Conservation (phyloP, 2,329 filamentous ascomycete genomes). For the Stachybotrys echinatus region DNA sequence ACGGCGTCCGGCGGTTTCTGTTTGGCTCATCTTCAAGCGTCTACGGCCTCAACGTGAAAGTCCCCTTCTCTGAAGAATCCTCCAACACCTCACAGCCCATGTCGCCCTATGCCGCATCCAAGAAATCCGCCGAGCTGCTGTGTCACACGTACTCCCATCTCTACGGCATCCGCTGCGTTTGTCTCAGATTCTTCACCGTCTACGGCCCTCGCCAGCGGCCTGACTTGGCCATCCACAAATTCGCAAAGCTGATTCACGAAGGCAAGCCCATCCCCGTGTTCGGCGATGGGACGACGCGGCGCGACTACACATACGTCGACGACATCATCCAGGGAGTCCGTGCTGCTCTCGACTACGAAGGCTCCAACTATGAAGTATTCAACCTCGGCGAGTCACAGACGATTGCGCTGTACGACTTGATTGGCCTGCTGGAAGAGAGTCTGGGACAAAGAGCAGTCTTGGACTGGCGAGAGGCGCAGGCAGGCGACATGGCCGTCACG, state of each 20-base stretch:
- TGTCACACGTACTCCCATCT: slow-evolving; percentile 17
- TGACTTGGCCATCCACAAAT: slow-evolving; percentile 17
- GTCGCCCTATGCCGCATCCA: slow-evolving; percentile 15
- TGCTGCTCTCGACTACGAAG: slow-evolving; percentile 12
- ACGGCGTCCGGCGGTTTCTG: slow-evolving; percentile 13
- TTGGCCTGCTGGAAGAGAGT: slow-evolving; percentile 12
- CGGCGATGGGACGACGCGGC: slow-evolving; percentile 14
- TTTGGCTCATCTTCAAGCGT: slow-evolving; percentile 17
- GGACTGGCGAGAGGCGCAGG: slow-evolving; percentile 10
- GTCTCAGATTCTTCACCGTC: slow-evolving; percentile 18
- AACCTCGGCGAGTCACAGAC: slow-evolving; percentile 17
- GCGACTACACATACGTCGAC: slow-evolving; percentile 18
- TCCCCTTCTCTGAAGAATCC: slow-evolving; percentile 14
- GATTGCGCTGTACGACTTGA: slow-evolving; percentile 12
- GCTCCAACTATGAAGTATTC: slow-evolving; percentile 12
- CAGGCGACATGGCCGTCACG: slow-evolving; percentile 15
- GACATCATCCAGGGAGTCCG: slow-evolving; percentile 16
- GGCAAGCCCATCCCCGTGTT: slow-evolving; percentile 16
- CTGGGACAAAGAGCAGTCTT: slow-evolving; percentile 12
- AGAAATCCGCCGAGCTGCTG: slow-evolving; percentile 12
- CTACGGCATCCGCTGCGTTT: slow-evolving; percentile 14
- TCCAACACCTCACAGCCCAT: slow-evolving; percentile 11
- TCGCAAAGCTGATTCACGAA: slow-evolving; percentile 13
- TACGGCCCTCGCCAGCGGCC: slow-evolving; percentile 17
- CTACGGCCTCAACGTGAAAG: slow-evolving; percentile 13